phyloP scores from a whole-genome alignment of 495 filamentous ascomycete species.

The Penicillium antarcticum region DNA sequence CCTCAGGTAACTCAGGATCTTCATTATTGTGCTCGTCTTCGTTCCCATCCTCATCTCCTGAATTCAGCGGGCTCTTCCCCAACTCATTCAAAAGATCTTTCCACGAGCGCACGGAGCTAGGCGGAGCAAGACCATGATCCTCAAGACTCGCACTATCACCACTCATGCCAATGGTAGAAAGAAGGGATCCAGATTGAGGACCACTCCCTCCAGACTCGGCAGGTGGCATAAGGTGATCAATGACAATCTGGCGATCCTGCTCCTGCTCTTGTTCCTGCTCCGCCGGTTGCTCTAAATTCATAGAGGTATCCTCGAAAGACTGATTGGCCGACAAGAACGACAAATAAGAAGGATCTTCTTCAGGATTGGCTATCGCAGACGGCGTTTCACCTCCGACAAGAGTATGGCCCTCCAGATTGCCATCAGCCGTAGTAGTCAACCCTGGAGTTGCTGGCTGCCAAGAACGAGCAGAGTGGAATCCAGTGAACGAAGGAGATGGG shows the following conservation, averaged over 20 bases:
- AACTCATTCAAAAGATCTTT: slow-evolving; percentile 1
- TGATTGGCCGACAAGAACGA: slow-evolving; percentile 22
- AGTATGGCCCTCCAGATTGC: slow-evolving; percentile 22
- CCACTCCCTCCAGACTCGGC: not conserved
- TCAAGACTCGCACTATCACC: not conserved
- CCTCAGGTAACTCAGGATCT: too few relatives aligned
- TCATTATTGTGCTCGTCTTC: slow-evolving; percentile 6
- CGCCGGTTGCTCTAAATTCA: not conserved
- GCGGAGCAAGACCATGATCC: not conserved
- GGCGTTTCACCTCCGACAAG: slow-evolving; percentile 21
- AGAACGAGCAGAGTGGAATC: slow-evolving; percentile 23
- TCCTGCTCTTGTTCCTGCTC: not conserved
- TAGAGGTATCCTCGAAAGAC: slow-evolving; percentile 6
- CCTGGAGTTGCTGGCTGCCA: slow-evolving; percentile 15
- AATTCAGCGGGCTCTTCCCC: slow-evolving; percentile 16
- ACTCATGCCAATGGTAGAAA: slow-evolving; percentile 6
- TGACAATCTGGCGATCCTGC: slow-evolving; percentile 20
- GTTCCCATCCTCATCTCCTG: slow-evolving; percentile 2
- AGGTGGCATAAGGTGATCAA: slow-evolving; percentile 4
- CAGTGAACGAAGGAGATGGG: slow-evolving; percentile 23
- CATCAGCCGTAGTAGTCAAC: not conserved
- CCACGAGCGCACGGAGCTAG: not conserved
- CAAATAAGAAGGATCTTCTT: slow-evolving; percentile 14
- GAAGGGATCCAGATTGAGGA: slow-evolving; percentile 13
- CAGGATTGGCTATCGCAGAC: slow-evolving; percentile 6